Evolutionary conservation across 352 stramenopile species (phyloP).

Genomic region (Globisporangium acanthophoron): DNA sequence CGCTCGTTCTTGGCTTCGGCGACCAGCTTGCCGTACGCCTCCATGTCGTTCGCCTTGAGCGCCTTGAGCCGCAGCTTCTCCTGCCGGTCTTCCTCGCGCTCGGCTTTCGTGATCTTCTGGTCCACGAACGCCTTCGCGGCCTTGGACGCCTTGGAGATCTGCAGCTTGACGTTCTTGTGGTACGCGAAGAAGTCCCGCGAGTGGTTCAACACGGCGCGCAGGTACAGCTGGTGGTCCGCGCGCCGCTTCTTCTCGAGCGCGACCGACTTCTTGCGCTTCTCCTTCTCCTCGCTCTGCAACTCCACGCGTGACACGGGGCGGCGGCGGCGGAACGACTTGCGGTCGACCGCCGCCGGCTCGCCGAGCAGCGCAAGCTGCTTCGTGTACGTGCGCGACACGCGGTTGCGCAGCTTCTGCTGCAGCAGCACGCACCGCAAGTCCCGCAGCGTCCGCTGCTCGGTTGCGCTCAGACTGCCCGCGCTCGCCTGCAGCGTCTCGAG

Average conservation of each 20-base stretch:
- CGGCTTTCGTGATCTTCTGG: slow-evolving; percentile 65
- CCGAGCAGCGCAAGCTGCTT: slow-evolving; percentile 59
- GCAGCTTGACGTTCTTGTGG: slow-evolving; percentile 80
- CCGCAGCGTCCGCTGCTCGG: slow-evolving; percentile 43
- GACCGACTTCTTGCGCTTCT: slow-evolving; percentile 79
- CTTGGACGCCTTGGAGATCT: slow-evolving; percentile 62
- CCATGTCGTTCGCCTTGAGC: slow-evolving; percentile 95
- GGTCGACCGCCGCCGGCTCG: slow-evolving; percentile 58
- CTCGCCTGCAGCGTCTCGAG: slow-evolving; percentile 56
- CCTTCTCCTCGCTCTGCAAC: slow-evolving; percentile 62
- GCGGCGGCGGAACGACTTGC: slow-evolving; percentile 69
- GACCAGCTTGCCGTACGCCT: slow-evolving; percentile 95
- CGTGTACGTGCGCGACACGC: slow-evolving; percentile 55
- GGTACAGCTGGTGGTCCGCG: slow-evolving; percentile 69
- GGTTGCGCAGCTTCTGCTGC: slow-evolving; percentile 64
- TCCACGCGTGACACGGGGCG: slow-evolving; percentile 56
- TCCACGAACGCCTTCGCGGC: slow-evolving; percentile 75
- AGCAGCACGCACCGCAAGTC: slow-evolving; percentile 66
- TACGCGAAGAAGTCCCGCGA: slow-evolving; percentile 83
- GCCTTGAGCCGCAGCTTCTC: slow-evolving; percentile 87
- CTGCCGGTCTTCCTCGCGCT: slow-evolving; percentile 83
- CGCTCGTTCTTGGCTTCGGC: slow-evolving; percentile 98
- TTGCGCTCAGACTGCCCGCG: slow-evolving; percentile 23
- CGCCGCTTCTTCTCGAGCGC: slow-evolving; percentile 80
- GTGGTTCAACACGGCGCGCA: slow-evolving; percentile 79